Percentiles rank a stretch among this genome's conserved stretches.
These are phyloP conservation scores for Dispira parvispora DNA, from an alignment of 192 early-diverging fungal species.

Conservation along the genomic window DNA sequence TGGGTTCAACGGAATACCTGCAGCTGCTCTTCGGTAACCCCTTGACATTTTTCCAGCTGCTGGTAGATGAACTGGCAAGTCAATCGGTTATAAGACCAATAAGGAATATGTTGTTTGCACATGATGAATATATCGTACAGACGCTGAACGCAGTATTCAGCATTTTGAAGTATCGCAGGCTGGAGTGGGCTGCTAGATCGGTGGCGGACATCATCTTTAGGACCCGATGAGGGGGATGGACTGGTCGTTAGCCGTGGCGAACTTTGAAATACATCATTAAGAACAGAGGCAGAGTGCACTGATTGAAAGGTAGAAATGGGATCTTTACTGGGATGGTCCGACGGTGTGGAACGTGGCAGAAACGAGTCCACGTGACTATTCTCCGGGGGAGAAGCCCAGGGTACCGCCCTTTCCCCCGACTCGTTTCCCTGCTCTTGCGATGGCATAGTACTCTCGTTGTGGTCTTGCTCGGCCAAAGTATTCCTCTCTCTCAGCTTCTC, in stretches of 20 bases:
- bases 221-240: neutral
- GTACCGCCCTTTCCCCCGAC: too few species aligned
- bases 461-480: neutral
- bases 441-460: neutral
- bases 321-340: neutral
- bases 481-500: neutral
- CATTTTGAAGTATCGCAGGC: neutral
- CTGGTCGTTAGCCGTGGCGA: neutral
- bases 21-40: neutral
- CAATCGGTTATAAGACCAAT: neutral
- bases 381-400: too few species aligned
- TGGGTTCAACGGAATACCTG: neutral
- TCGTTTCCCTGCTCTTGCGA: too few species aligned
- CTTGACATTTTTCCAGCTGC: neutral
- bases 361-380: neutral
- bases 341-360: neutral
- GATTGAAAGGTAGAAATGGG: neutral
- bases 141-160: neutral
- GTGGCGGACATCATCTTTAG: neutral
- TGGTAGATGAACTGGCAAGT: neutral
- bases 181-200: neutral
- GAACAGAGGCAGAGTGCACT: neutral
- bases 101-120: neutral
- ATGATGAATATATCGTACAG: constrained; percentile 4
- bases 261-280: neutral